Percentiles rank a stretch among this genome's conserved stretches.
These are phyloP conservation scores for Amphirosellinia nigrospora DNA, from an alignment of 495 filamentous ascomycete genomes.

Conservation along the genomic window DNA sequence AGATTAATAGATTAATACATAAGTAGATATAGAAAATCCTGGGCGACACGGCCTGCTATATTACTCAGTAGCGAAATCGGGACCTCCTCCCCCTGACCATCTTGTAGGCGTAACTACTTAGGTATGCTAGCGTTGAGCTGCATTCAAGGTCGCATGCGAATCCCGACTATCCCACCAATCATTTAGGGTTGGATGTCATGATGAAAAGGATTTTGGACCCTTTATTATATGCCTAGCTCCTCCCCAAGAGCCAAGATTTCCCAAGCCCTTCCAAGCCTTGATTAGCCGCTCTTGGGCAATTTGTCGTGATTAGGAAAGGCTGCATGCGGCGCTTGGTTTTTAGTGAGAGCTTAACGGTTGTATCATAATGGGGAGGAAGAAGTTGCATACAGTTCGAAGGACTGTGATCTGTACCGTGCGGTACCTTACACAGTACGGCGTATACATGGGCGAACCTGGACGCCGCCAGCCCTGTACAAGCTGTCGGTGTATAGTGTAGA, in stretches of 20 bases:
- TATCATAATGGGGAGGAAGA: no score
- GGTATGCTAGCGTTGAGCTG: conserved; percentile 17
- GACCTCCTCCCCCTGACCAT: background rate
- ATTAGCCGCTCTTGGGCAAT: conserved; percentile 37
- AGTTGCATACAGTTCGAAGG: background rate
- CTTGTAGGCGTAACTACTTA: background rate
- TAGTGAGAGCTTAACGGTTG: conserved; percentile 25
- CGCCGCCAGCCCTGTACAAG: conserved; percentile 19
- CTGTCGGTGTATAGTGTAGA: background rate
- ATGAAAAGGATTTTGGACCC: conserved; percentile 18
- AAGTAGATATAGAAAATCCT: background rate
- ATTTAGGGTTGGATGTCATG: conserved; percentile 15
- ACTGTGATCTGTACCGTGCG: background rate
- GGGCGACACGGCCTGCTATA: background rate
- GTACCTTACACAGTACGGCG: background rate
- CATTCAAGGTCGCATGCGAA: conserved; percentile 17
- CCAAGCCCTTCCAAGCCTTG: conserved; percentile 42
- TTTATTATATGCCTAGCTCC: conserved; percentile 1
- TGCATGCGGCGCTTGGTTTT: conserved; percentile 24
- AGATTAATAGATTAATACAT: no score
- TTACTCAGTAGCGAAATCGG: conserved; percentile 5
- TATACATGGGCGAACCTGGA: background rate
- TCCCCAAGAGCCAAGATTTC: conserved; percentile 35
- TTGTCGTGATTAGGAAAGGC: conserved; percentile 28
- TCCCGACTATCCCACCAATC: conserved; percentile 22